phyloP scores from a whole-genome alignment of 768 basidiomycete genomes.

The Russula sp. region DNA sequence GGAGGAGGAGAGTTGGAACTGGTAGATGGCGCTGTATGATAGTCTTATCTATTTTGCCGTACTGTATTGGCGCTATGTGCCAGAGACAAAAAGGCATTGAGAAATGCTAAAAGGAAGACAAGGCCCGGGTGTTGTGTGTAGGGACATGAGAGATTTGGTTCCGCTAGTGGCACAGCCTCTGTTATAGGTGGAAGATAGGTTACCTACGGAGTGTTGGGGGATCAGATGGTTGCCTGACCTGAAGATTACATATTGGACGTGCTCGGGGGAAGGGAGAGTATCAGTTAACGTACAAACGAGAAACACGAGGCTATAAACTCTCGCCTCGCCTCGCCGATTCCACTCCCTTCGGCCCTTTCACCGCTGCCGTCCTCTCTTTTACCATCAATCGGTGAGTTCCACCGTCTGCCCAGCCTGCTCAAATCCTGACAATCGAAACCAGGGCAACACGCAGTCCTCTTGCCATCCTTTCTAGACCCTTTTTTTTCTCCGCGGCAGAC shows the following conservation, averaged over 20 bases:
- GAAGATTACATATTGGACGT: background rate
- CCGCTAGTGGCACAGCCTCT: too few relatives aligned
- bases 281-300: background rate
- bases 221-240: background rate
- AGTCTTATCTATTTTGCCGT: background rate
- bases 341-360: constrained; percentile 6
- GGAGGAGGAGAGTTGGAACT: constrained; percentile 30
- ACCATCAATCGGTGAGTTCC: background rate
- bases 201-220: background rate
- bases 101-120: background rate
- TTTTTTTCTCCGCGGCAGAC: constrained; percentile 5
- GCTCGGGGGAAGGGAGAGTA: background rate
- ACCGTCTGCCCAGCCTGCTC: constrained; percentile 1
- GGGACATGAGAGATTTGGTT: too few relatives aligned
- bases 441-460: background rate
- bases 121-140: background rate
- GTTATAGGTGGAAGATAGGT: too few relatives aligned
- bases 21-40: constrained; percentile 14
- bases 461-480: background rate
- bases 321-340: background rate
- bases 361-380: background rate
- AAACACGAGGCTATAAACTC: constrained; percentile 10
- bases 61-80: background rate
- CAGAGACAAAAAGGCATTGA: background rate
- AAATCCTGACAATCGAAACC: background rate